Evolutionary conservation across 1,284 basidiomycete species (phyloP).

Genomic region (Naganishia sp.): DNA sequence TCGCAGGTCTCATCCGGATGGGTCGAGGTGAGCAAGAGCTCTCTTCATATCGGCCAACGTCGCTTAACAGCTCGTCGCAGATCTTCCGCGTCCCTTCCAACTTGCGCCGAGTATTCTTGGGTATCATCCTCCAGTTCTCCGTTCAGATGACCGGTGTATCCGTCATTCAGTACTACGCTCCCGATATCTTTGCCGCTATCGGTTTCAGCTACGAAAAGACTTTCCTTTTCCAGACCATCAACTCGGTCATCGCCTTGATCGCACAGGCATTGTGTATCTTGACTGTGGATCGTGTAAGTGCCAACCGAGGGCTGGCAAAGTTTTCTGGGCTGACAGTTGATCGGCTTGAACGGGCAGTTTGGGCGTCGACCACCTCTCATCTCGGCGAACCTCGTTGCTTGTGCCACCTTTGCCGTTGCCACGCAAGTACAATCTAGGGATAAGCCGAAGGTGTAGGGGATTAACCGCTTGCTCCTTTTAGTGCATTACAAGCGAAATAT

Average conservation of each 20-base stretch:
- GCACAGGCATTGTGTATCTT: constrained; percentile 62
- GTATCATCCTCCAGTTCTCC: constrained; percentile 54
- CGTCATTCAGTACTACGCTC: constrained; percentile 51
- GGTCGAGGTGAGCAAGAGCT: constrained; percentile 34
- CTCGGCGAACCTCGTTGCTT: constrained; percentile 60
- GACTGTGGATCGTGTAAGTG: constrained; percentile 57
- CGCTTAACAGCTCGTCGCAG: constrained; percentile 41
- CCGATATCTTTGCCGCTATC: constrained; percentile 45
- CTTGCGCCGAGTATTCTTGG: constrained; percentile 55
- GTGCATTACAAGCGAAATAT: constrained; percentile 32
- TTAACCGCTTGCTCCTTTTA: not conserved
- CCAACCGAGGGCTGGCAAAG: not conserved
- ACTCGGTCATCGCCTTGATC: constrained; percentile 63
- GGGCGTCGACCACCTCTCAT: constrained; percentile 62
- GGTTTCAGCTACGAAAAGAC: constrained; percentile 56
- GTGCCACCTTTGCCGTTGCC: constrained; percentile 45
- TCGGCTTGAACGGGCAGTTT: constrained; percentile 44
- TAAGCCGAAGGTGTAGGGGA: not conserved
- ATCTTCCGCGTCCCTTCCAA: constrained; percentile 61
- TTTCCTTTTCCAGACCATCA: constrained; percentile 65
- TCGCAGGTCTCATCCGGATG: constrained; percentile 48
- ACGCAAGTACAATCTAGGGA: constrained; percentile 37
- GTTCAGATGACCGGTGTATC: constrained; percentile 61
- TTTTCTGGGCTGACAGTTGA: not conserved
- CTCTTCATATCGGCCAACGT: not conserved